Evolutionary conservation across 176 grass and related monocot species (phyloP).

Genomic region (Thalia dealbata): DNA sequence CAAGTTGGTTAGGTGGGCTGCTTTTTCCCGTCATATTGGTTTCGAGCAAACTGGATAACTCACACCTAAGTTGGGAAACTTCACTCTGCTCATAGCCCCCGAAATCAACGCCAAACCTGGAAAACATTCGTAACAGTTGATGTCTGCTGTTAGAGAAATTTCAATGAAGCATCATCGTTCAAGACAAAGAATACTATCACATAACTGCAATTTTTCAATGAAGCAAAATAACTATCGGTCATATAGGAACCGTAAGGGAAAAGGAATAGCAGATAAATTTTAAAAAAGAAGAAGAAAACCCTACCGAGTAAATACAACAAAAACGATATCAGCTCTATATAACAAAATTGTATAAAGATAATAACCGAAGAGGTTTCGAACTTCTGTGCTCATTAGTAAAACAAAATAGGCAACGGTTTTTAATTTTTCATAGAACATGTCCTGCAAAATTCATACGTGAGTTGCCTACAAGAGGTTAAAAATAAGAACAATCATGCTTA

Average conservation of each 20-base stretch:
- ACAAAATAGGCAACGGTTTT: too few relatives aligned
- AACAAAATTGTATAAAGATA: too few relatives aligned
- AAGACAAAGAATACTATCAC: not conserved
- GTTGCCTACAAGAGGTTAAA: too few relatives aligned
- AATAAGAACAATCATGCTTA: too few relatives aligned
- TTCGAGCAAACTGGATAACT: constrained; percentile 37
- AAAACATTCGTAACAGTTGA: constrained; percentile 17
- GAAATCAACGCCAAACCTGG: constrained; percentile 55
- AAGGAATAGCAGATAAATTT: not conserved
- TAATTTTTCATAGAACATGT: too few relatives aligned
- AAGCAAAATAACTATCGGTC: not conserved
- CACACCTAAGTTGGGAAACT: constrained; percentile 44
- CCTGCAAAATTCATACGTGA: too few relatives aligned
- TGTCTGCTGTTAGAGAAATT: not conserved
- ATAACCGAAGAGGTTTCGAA: too few relatives aligned
- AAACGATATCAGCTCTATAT: too few relatives aligned
- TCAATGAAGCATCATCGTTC: not conserved
- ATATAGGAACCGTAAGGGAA: not conserved
- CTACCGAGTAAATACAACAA: too few relatives aligned
- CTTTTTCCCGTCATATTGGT: constrained; percentile 24
- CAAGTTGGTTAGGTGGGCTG: constrained; percentile 47
- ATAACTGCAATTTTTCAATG: not conserved
- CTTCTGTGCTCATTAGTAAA: too few relatives aligned
- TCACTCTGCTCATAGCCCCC: constrained; percentile 37
- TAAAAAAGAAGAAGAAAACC: not conserved